These are phyloP conservation scores for Cordyceps farinosa DNA, from an alignment of 2,329 filamentous ascomycete genomes.

Conservation along the genomic window DNA sequence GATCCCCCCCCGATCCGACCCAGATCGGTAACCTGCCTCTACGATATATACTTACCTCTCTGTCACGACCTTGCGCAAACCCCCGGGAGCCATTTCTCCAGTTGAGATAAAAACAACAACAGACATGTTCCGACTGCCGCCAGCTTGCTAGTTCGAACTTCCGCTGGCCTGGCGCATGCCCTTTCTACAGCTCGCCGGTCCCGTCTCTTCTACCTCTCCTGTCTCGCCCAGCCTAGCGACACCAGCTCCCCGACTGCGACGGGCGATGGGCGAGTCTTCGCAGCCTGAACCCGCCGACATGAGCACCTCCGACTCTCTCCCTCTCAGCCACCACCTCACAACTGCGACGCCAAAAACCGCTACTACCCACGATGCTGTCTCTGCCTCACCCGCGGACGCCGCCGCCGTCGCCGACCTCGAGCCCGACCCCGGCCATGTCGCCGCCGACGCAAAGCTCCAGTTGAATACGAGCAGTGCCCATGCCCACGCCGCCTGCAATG, in stretches of 20 bases:
- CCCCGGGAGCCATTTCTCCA: not conserved
- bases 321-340: not conserved
- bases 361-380: slow-evolving; percentile 19
- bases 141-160: slow-evolving; percentile 2
- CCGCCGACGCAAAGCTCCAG: slow-evolving; percentile 20
- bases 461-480: slow-evolving; percentile 17
- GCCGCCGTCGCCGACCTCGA: slow-evolving; percentile 16
- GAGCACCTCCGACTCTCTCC: not conserved
- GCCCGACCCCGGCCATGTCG: slow-evolving; percentile 19
- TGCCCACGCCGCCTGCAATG: slow-evolving; percentile 8
- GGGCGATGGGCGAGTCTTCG: slow-evolving; percentile 4
- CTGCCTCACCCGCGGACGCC: slow-evolving; percentile 19
- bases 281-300: slow-evolving; percentile 12
- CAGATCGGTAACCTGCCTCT: not conserved
- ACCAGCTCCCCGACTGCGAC: not conserved
- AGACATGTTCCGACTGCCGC: slow-evolving; percentile 12
- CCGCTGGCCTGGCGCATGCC: not conserved
- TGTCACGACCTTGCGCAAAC: not conserved
- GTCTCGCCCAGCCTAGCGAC: not conserved
- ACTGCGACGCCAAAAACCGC: not conserved
- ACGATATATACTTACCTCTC: not conserved
- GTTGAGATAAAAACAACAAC: not conserved
- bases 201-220: not conserved
- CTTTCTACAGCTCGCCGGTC: not conserved
- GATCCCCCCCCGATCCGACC: slow-evolving; percentile 13